phyloP scores from a whole-genome alignment of 352 stramenopile species.

The Thraustochytrium sp. region DNA sequence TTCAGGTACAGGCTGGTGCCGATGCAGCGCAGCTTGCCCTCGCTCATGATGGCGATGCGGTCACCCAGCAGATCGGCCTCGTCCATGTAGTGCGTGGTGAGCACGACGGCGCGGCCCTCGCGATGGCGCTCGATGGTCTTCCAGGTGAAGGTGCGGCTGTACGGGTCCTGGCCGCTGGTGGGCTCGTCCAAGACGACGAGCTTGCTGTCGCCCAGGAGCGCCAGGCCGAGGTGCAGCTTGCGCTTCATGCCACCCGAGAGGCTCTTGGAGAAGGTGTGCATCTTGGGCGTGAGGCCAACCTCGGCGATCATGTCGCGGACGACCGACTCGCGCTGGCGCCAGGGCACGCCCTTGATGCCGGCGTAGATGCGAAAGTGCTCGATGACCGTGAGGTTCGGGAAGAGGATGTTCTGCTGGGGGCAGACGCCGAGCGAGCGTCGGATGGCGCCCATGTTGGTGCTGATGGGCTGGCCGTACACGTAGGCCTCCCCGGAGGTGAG shows the following conservation, averaged over 20 bases:
- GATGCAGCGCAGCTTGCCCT: slow-evolving; percentile 43
- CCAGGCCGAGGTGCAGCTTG: slow-evolving; percentile 75
- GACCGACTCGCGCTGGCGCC: slow-evolving; percentile 39
- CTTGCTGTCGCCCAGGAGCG: slow-evolving; percentile 64
- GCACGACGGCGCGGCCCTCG: slow-evolving; percentile 55
- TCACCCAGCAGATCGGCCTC: slow-evolving; percentile 49
- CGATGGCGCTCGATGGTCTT: slow-evolving; percentile 62
- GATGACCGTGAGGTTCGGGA: slow-evolving; percentile 54
- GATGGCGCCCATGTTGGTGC: slow-evolving; percentile 56
- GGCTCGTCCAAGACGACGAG: slow-evolving; percentile 82
- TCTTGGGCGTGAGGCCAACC: slow-evolving; percentile 53
- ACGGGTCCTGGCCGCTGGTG: slow-evolving; percentile 73
- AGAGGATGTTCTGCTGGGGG: slow-evolving; percentile 66
- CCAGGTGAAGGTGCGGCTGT: slow-evolving; percentile 57
- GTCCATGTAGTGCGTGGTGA: slow-evolving; percentile 51
- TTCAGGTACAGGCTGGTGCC: slow-evolving; percentile 47
- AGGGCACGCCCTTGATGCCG: slow-evolving; percentile 55
- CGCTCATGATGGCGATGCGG: slow-evolving; percentile 51
- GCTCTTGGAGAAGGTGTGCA: slow-evolving; percentile 51
- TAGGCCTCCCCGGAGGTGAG: slow-evolving; percentile 49
- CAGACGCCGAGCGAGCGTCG: slow-evolving; percentile 59
- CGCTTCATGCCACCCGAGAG: slow-evolving; percentile 76
- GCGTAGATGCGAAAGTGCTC: slow-evolving; percentile 65
- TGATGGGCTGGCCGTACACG: slow-evolving; percentile 43
- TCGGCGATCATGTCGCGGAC: slow-evolving; percentile 54